Percentiles rank a stretch among this genome's conserved stretches.
These are phyloP conservation scores for Lactifluus rugatus DNA, from an alignment of 768 basidiomycete species.

Conservation along the genomic window DNA sequence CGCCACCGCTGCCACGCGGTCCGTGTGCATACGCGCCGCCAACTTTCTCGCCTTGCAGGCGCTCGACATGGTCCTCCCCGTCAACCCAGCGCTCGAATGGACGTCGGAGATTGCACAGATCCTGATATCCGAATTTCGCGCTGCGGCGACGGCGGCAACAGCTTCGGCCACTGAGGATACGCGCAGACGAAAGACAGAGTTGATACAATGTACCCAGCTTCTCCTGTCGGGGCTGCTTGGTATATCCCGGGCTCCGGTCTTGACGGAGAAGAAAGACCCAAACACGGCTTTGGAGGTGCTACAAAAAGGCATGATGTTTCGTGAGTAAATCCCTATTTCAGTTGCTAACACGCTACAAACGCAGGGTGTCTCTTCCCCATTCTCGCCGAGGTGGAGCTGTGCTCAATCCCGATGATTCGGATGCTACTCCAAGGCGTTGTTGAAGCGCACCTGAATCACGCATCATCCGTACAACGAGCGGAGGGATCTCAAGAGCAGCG, in stretches of 20 bases:
- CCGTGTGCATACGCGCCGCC: slow-evolving; percentile 66
- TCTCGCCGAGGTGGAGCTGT: slow-evolving; percentile 4
- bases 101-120: slow-evolving; percentile 46
- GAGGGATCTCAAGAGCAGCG: slow-evolving; percentile 29
- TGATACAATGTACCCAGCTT: slow-evolving; percentile 8
- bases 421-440: slow-evolving; percentile 28
- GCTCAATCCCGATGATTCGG: slow-evolving; percentile 7
- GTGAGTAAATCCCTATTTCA: background rate
- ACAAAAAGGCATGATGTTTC: slow-evolving; percentile 5
- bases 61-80: slow-evolving; percentile 39
- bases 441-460: slow-evolving; percentile 42
- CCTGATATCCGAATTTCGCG: slow-evolving; percentile 48
- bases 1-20: slow-evolving; percentile 52
- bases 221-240: slow-evolving; percentile 20
- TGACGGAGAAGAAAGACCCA: background rate
- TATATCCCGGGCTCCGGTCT: slow-evolving; percentile 32
- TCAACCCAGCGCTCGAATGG: slow-evolving; percentile 53
- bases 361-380: slow-evolving; percentile 8
- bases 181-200: slow-evolving; percentile 18
- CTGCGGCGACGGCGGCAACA: background rate
- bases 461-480: slow-evolving; percentile 31
- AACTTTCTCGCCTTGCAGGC: slow-evolving; percentile 59
- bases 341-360: background rate
- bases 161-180: background rate
- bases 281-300: background rate